Evolutionary conservation across 2,329 filamentous ascomycete species (phyloP), one percentile per base, ranked within the genome.

Genomic region (Mariannaea elegans): DNA sequence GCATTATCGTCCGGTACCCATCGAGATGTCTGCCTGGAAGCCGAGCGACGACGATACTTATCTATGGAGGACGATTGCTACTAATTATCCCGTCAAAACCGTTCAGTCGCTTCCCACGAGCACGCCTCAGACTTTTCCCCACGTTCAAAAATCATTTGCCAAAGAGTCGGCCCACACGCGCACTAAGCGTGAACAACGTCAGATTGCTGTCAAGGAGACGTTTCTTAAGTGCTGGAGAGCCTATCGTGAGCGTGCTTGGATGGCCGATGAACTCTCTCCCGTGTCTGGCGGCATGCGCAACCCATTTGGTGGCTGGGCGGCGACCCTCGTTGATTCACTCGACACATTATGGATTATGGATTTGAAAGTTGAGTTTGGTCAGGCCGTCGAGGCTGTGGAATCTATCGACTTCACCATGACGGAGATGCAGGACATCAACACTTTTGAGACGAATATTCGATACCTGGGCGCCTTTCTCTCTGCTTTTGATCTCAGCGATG

Each of bases 331-430:
- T n/a, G 88, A 90, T 71, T 78, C 85, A 3, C 78, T 90, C 51
- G 90, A 92, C 71, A 87, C 87, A n/a, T 78, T 92, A 13, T 91
- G 89, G 88, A 89, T 92, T 64, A 87, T 92, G 84, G 89, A 84
- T 4, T 66, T 91, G 70, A 82, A 82, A 62, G 78, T 84, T 1
- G 89, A 92, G 58, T 92, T 92, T 68, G 80, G 85, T 29, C 80
- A 85, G 64, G 88, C 89, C 2, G 85, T 89, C 3, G 76, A 80
- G 51, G 85, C 84, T 1, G 82, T 87, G 6, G 77, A 82, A 13
- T 67, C 68, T 63, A 86, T 91, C 51, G 87, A 90, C 71, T 91
- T 90, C 70, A 82, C 84, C 2, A 81, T 75, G 2, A 84, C 85
- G 0, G 73, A 75, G 0, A 65, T 68, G 16, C 46, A 59, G 14